A percentile compares a stretch with the other conserved stretches of the same genome.
Conservation (phyloP, 108 stramenopile genomes). For the Skeletonema costatum region DNA sequence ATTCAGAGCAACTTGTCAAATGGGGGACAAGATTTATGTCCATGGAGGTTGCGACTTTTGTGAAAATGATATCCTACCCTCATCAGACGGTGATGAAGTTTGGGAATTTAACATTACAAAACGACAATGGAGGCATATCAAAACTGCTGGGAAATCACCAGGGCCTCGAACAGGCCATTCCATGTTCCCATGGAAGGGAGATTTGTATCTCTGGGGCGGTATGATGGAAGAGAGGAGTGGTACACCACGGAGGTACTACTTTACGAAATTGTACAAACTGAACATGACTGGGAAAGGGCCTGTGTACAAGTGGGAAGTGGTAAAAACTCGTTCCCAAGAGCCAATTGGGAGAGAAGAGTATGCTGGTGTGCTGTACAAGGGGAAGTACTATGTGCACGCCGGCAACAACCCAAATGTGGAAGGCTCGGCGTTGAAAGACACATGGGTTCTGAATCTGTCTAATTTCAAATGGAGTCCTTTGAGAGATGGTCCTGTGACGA, state of each 20-base stretch:
- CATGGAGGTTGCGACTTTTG: constrained; percentile 18
- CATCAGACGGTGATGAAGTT: constrained; percentile 1
- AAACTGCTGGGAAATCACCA: constrained; percentile 14
- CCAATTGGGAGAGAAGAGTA: constrained; percentile 6
- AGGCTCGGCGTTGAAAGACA: not conserved
- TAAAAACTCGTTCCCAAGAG: not conserved
- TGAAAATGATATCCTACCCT: not conserved
- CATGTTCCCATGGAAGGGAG: constrained; percentile 7
- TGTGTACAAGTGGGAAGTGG: not conserved
- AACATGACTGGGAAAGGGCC: not conserved
- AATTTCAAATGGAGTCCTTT: constrained; percentile 7
- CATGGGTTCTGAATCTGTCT: constrained; percentile 4
- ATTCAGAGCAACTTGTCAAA: constrained; percentile 5
- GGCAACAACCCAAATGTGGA: not conserved
- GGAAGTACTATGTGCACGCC: constrained; percentile 12
- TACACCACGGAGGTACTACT: not conserved
- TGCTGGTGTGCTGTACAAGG: constrained; percentile 25
- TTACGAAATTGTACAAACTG: constrained; percentile 5
- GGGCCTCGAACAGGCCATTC: constrained; percentile 18
- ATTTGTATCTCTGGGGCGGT: constrained; percentile 22
- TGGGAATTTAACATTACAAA: constrained; percentile 43
- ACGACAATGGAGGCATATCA: constrained; percentile 16
- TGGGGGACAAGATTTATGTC: constrained; percentile 14
- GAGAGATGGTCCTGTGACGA: constrained; percentile 4
- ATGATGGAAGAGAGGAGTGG: not conserved